These are phyloP conservation scores for Irpex rosettiformis DNA, from an alignment of 1,284 basidiomycete species.

Conservation along the genomic window DNA sequence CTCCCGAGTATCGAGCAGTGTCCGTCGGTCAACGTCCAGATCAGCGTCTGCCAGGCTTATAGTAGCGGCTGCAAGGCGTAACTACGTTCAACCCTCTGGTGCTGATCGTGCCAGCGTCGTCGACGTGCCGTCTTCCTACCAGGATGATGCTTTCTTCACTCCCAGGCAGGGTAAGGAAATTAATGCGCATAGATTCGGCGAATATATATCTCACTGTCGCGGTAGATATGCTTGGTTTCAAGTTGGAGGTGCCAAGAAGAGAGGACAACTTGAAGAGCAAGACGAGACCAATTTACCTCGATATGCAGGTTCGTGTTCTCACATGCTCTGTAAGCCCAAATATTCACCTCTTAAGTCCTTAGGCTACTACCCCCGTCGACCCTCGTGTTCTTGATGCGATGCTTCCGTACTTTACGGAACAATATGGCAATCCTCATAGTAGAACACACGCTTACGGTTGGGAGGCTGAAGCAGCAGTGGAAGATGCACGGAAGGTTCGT, in stretches of 20 bases:
- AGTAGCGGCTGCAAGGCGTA: constrained; percentile 30
- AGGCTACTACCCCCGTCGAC: constrained; percentile 98
- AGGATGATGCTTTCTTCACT: constrained; percentile 68
- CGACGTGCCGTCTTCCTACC: constrained; percentile 70
- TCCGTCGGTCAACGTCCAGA: constrained; percentile 30
- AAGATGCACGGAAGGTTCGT: constrained; percentile 81
- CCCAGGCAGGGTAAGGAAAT: constrained; percentile 58
- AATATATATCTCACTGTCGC: not conserved
- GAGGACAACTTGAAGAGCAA: constrained; percentile 62
- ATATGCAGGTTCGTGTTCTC: constrained; percentile 74
- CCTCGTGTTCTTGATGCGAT: constrained; percentile 97
- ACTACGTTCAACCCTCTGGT: constrained; percentile 73
- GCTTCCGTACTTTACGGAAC: constrained; percentile 95
- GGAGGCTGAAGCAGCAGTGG: constrained; percentile 96
- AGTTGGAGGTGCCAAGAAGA: constrained; percentile 67
- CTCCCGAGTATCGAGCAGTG: constrained; percentile 47
- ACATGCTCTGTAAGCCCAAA: not conserved
- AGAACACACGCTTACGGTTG: constrained; percentile 98
- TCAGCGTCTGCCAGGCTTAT: constrained; percentile 17
- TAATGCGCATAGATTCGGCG: not conserved
- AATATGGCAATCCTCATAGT: constrained; percentile 98
- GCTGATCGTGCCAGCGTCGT: constrained; percentile 78
- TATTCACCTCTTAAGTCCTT: not conserved
- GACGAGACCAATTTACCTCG: constrained; percentile 89
- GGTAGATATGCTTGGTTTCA: constrained; percentile 88